Evolutionary conservation across 495 filamentous ascomycete genomes (phyloP).

Genomic region (Penicillium diatomitis): DNA sequence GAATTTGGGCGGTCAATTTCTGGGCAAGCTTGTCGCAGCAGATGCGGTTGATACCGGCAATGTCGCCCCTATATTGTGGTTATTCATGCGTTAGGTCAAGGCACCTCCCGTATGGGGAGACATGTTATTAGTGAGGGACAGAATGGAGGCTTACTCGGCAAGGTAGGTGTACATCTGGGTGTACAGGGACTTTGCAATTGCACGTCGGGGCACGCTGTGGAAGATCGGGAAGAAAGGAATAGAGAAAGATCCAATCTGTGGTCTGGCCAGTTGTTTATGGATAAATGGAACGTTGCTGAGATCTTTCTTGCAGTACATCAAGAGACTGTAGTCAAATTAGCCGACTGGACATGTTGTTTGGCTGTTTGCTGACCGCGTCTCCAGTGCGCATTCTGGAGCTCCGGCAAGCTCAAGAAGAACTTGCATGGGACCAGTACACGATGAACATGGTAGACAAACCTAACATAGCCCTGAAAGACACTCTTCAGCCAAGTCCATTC

Average conservation of each 20-base stretch:
- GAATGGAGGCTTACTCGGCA: slow-evolving; percentile 42
- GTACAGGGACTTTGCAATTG: slow-evolving; percentile 47
- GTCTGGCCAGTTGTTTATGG: background rate
- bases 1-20: slow-evolving; percentile 48
- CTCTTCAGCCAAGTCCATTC: slow-evolving; percentile 40
- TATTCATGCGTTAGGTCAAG: too few relatives aligned
- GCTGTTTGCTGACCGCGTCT: background rate
- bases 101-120: background rate
- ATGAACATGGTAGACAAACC: slow-evolving; percentile 21
- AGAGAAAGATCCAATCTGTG: background rate
- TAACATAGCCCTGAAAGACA: slow-evolving; percentile 26
- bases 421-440: background rate
- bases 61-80: slow-evolving; percentile 42
- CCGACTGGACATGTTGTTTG: background rate
- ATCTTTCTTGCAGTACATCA: slow-evolving; percentile 30
- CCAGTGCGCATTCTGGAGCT: background rate
- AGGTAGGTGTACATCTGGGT: slow-evolving; percentile 61
- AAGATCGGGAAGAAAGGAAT: slow-evolving; percentile 20
- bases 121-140: background rate
- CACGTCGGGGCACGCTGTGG: background rate
- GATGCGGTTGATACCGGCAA: slow-evolving; percentile 43
- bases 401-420: background rate
- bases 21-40: slow-evolving; percentile 52
- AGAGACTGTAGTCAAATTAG: slow-evolving; percentile 30
- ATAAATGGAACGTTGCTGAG: slow-evolving; percentile 23